These are phyloP conservation scores for Sporothrix pallida DNA, from an alignment of 2,329 filamentous ascomycete genomes.

Conservation along the genomic window DNA sequence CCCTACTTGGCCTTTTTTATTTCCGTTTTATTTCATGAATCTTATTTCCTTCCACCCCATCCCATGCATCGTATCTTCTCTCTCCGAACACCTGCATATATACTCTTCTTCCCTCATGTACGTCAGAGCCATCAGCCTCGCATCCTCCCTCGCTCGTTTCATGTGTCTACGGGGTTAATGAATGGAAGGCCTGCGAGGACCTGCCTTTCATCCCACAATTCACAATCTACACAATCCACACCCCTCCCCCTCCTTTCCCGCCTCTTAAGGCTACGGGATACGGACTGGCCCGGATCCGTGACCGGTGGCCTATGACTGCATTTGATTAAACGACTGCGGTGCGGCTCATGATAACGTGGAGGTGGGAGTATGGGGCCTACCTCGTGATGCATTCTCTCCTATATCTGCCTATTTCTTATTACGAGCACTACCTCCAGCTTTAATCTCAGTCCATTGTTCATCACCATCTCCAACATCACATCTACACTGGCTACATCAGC, in stretches of 20 bases:
- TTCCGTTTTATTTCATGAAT: not conserved
- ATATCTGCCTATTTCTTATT: constrained; percentile 18
- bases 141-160: not conserved
- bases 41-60: not conserved
- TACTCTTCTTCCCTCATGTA: not conserved
- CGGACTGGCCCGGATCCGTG: constrained; percentile 15
- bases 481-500: not conserved
- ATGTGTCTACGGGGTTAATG: not conserved
- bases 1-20: not conserved
- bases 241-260: too few relatives aligned
- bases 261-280: not conserved
- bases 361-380: not conserved
- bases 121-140: not conserved
- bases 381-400: constrained; percentile 16
- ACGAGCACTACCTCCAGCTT: constrained; percentile 2
- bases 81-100: not conserved
- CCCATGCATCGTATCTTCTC: not conserved
- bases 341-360: not conserved
- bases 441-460: constrained; percentile 1
- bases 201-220: too few relatives aligned
- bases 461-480: not conserved
- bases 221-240: too few relatives aligned
- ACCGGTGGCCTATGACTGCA: constrained; percentile 1
- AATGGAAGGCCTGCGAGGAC: not conserved
- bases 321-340: not conserved